These are phyloP conservation scores for Adansonia digitata DNA, from an alignment of 345 rosid genomes.

Conservation along the genomic window DNA sequence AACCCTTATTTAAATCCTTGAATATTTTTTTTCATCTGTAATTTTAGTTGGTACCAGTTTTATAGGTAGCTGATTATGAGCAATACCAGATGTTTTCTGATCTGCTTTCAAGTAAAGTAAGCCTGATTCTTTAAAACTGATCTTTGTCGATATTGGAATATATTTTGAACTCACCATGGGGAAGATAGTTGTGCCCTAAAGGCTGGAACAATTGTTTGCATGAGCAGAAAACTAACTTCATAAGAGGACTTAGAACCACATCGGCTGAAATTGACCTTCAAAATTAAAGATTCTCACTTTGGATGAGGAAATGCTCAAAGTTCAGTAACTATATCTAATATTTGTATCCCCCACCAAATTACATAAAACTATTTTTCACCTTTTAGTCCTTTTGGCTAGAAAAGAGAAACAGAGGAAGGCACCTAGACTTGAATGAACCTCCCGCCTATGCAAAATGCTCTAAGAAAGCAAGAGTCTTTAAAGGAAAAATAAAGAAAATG, in stretches of 20 bases:
- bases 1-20: neutral
- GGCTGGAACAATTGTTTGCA: neutral
- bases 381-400: constrained; percentile 13
- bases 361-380: constrained; percentile 15
- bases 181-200: neutral
- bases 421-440: constrained; percentile 22
- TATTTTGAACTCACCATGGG: too few relatives aligned
- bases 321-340: constrained; percentile 24
- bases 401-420: constrained; percentile 10
- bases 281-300: constrained; percentile 33
- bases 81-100: neutral
- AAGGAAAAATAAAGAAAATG: constrained; percentile 1
- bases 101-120: neutral
- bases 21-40: neutral
- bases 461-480: constrained; percentile 15
- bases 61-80: neutral
- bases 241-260: constrained; percentile 18
- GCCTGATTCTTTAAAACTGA: neutral
- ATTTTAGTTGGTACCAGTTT: constrained; percentile 9
- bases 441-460: constrained; percentile 26
- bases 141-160: too few relatives aligned
- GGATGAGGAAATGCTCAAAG: constrained; percentile 18
- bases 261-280: constrained; percentile 39
- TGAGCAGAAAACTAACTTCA: neutral
- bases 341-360: constrained; percentile 31